These are phyloP conservation scores for Fusarium keratoplasticum DNA, from an alignment of 2,329 filamentous ascomycete species.

Conservation along the genomic window DNA sequence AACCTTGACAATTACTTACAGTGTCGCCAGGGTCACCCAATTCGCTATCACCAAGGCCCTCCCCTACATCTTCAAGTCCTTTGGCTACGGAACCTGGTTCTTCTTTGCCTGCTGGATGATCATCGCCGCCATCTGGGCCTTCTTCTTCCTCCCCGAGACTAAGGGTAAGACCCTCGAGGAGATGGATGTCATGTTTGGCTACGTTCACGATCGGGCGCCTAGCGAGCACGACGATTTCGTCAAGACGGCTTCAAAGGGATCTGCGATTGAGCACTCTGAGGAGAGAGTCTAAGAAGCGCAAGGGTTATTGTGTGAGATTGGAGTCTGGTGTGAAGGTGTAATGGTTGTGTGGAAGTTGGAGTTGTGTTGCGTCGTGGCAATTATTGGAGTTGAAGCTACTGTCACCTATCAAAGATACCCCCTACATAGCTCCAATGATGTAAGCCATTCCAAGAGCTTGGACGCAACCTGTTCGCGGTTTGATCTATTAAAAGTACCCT, in stretches of 20 bases:
- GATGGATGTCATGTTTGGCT: constrained; percentile 57
- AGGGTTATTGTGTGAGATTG: background rate
- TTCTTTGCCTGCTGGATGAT: constrained; percentile 67
- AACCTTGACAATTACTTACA: background rate
- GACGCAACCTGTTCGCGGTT: background rate
- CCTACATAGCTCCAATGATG: background rate
- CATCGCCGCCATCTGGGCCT: constrained; percentile 60
- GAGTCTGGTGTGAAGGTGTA: background rate
- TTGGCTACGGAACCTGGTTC: constrained; percentile 66
- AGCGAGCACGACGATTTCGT: constrained; percentile 25
- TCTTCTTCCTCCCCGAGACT: constrained; percentile 65
- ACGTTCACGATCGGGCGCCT: constrained; percentile 34
- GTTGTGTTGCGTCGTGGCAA: background rate
- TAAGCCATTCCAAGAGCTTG: constrained; percentile 5
- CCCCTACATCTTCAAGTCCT: constrained; percentile 57
- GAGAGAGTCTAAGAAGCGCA: constrained; percentile 20
- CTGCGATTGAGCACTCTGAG: constrained; percentile 38
- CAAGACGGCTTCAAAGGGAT: constrained; percentile 24
- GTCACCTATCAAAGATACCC: background rate
- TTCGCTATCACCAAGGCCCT: constrained; percentile 58
- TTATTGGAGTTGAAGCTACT: background rate
- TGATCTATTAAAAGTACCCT: constrained; percentile 16
- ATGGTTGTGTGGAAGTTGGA: background rate
- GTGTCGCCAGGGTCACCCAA: constrained; percentile 46
- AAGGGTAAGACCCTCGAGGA: constrained; percentile 66